These are phyloP conservation scores for Lentinula boryana DNA, from an alignment of 768 basidiomycete species.

Conservation along the genomic window DNA sequence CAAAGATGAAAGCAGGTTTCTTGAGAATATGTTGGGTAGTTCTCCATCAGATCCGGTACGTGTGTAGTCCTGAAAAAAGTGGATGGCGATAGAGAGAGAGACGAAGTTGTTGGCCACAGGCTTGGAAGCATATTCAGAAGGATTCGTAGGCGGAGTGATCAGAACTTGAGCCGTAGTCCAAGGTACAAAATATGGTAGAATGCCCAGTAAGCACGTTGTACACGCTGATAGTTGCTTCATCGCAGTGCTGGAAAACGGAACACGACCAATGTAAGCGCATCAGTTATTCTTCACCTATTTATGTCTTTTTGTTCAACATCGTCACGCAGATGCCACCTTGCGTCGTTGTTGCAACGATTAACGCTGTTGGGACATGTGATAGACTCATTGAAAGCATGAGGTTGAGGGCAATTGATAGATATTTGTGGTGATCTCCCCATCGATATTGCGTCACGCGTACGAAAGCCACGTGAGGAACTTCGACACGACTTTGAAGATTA, in stretches of 20 bases:
- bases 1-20: background rate
- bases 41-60: background rate
- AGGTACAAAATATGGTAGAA: background rate
- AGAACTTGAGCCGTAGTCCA: background rate
- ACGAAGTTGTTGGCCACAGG: background rate
- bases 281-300: background rate
- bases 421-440: too few species aligned
- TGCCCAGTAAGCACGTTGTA: too few species aligned
- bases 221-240: background rate
- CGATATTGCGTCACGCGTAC: background rate
- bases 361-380: background rate
- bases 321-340: background rate
- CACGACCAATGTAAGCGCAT: background rate
- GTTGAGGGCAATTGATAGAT: background rate
- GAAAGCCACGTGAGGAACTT: too few species aligned
- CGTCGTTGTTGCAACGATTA: background rate
- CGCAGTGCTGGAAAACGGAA: background rate
- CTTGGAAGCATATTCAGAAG: background rate
- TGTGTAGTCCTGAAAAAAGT: slow-evolving; percentile 1
- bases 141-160: background rate
- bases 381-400: background rate
- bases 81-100: slow-evolving; percentile 2
- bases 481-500: too few species aligned
- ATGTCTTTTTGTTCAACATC: background rate
- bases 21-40: background rate